Percentiles rank a stretch among this genome's conserved stretches.
These are phyloP conservation scores for Fereydounia khargensis DNA, from an alignment of 1,284 basidiomycete species.

Conservation along the genomic window DNA sequence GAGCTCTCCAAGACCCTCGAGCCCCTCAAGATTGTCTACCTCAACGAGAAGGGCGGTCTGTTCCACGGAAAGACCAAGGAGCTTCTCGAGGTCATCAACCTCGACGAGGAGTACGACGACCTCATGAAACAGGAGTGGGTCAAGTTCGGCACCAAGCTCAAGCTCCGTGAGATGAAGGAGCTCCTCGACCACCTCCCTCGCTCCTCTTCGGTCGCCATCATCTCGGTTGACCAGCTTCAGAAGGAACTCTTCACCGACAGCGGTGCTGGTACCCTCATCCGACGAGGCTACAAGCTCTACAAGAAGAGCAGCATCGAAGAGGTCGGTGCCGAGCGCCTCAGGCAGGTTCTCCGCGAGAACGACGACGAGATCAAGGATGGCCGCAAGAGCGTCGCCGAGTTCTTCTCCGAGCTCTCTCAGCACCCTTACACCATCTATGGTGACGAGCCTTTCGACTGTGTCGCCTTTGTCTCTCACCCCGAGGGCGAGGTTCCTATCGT, in stretches of 20 bases:
- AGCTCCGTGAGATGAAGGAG: constrained; percentile 98
- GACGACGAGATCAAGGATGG: constrained; percentile 87
- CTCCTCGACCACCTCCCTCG: constrained; percentile 96
- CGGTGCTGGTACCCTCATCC: constrained; percentile 94
- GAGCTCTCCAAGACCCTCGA: constrained; percentile 57
- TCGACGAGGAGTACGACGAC: constrained; percentile 96
- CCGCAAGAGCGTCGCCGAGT: constrained; percentile 80
- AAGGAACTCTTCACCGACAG: constrained; percentile 98
- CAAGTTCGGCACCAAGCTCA: constrained; percentile 98
- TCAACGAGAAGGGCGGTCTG: constrained; percentile 97
- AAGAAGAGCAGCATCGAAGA: constrained; percentile 77
- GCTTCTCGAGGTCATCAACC: constrained; percentile 83
- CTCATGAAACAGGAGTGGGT: constrained; percentile 99
- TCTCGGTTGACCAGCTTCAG: constrained; percentile 87
- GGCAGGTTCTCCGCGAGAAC: constrained; percentile 68
- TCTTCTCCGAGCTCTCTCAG: constrained; percentile 70
- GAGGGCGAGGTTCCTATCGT: constrained; percentile 84
- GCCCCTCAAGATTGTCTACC: constrained; percentile 86
- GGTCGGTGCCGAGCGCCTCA: constrained; percentile 84
- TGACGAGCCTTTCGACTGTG: constrained; percentile 92
- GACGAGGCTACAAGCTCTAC: constrained; percentile 96
- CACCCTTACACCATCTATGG: constrained; percentile 89
- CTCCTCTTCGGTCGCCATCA: constrained; percentile 96
- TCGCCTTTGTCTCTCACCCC: constrained; percentile 91
- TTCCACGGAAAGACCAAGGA: constrained; percentile 79